Conservation (phyloP, 208 protist genomes). For the Cochliopodium minus region DNA sequence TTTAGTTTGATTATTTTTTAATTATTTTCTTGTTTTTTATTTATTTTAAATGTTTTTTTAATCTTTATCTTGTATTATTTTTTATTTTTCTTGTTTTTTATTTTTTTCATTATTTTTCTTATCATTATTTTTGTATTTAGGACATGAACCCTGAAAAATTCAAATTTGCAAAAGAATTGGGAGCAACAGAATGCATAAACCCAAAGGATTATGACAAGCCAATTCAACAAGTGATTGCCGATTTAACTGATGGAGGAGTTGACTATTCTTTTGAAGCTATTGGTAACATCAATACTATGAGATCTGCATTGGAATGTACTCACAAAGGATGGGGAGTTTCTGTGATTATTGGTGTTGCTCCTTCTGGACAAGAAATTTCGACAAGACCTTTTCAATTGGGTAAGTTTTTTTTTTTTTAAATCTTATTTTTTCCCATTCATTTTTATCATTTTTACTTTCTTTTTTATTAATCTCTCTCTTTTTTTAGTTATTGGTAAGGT, state of each 20-base stretch:
- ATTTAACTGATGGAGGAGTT: constrained; percentile 37
- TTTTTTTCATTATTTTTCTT: too few relatives aligned
- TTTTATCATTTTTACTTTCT: too few relatives aligned
- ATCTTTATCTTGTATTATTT: too few relatives aligned
- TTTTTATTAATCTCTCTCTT: too few relatives aligned
- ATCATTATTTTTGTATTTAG: too few relatives aligned
- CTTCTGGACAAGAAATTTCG: constrained; percentile 32
- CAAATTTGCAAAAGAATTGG: constrained; percentile 29
- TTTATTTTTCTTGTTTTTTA: too few relatives aligned
- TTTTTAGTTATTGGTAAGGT: constrained; percentile 51
- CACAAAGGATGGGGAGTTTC: constrained; percentile 61
- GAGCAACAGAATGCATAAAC: constrained; percentile 52
- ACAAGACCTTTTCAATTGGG: constrained; percentile 59
- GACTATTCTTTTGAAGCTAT: constrained; percentile 69
- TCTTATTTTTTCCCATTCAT: too few relatives aligned
- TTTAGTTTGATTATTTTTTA: too few relatives aligned
- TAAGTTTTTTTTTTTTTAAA: too few relatives aligned
- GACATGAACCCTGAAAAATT: constrained; percentile 30
- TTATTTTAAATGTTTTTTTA: too few relatives aligned
- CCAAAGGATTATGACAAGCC: constrained; percentile 28
- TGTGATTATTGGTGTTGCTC: constrained; percentile 51
- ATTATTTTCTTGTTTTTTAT: too few relatives aligned
- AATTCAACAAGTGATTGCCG: constrained; percentile 16
- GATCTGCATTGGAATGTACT: constrained; percentile 21
- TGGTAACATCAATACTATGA: constrained; percentile 43